Evolutionary conservation across 768 basidiomycete species (phyloP).

Genomic region (Russula sp.): DNA sequence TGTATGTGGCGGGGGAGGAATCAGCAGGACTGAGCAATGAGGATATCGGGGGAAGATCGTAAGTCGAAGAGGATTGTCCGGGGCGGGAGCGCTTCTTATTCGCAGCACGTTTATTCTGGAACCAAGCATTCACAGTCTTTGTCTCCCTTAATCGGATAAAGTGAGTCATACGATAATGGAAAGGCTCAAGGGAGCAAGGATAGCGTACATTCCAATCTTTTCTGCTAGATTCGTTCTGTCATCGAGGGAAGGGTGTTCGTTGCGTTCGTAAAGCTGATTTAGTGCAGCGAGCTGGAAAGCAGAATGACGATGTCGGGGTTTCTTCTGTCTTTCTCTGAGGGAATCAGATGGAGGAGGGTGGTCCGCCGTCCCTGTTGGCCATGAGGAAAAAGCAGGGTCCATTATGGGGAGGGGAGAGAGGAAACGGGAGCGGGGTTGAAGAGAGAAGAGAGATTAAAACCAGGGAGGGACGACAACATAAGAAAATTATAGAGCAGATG

Average conservation of each 20-base stretch:
- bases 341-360: constrained; percentile 33
- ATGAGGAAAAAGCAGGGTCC: constrained; percentile 35
- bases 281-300: constrained; percentile 69
- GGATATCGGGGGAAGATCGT: constrained; percentile 36
- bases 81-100: constrained; percentile 60
- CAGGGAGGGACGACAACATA: constrained; percentile 15
- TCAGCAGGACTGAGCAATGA: constrained; percentile 40
- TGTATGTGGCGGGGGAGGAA: constrained; percentile 40
- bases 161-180: constrained; percentile 11
- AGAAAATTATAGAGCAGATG: constrained; percentile 32
- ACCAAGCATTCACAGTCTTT: constrained; percentile 85
- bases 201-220: constrained; percentile 69
- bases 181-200: constrained; percentile 18
- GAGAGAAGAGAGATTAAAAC: constrained; percentile 18
- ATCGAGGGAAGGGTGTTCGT: constrained; percentile 71
- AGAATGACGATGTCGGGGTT: constrained; percentile 75
- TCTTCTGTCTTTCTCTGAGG: constrained; percentile 54
- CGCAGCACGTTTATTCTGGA: constrained; percentile 83
- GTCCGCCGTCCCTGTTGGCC: constrained; percentile 21
- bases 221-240: constrained; percentile 66
- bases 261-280: constrained; percentile 74
- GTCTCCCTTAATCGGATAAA: constrained; percentile 55
- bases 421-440: constrained; percentile 24
- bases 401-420: constrained; percentile 28
- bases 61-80: constrained; percentile 33